phyloP scores from a whole-genome alignment of 768 basidiomycete species.

The Tulasnella calospora region DNA sequence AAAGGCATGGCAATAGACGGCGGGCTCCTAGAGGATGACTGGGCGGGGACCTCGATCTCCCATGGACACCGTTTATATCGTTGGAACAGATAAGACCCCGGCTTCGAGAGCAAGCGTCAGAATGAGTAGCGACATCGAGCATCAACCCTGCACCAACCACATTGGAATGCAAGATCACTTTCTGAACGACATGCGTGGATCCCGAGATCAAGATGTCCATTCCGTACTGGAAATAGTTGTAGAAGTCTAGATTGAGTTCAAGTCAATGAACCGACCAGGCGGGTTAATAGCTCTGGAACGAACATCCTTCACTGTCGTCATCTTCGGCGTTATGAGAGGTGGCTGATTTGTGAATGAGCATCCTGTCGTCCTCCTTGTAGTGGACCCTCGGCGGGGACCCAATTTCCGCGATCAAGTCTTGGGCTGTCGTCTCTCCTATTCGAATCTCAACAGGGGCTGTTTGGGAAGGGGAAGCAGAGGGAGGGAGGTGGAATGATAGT shows the following conservation, averaged over 20 bases:
- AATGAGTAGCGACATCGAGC: background rate
- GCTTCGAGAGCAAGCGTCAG: slow-evolving; percentile 42
- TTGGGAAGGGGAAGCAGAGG: slow-evolving; percentile 34
- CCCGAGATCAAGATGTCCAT: slow-evolving; percentile 80
- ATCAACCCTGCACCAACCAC: slow-evolving; percentile 49
- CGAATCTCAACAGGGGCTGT: slow-evolving; percentile 50
- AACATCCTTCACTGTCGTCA: slow-evolving; percentile 43
- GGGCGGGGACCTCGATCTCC: slow-evolving; percentile 48
- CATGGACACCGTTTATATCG: slow-evolving; percentile 88
- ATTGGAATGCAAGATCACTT: slow-evolving; percentile 85
- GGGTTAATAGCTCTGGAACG: slow-evolving; percentile 40
- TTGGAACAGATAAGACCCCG: slow-evolving; percentile 84
- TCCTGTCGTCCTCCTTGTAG: slow-evolving; percentile 85
- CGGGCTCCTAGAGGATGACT: background rate
- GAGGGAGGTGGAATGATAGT: slow-evolving; percentile 59
- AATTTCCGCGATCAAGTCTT: slow-evolving; percentile 73
- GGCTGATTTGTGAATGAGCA: slow-evolving; percentile 68
- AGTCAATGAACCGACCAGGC: slow-evolving; percentile 6
- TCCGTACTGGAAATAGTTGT: slow-evolving; percentile 90
- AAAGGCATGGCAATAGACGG: background rate
- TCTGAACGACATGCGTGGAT: slow-evolving; percentile 64
- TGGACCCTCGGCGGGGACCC: slow-evolving; percentile 72
- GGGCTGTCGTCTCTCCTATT: slow-evolving; percentile 71
- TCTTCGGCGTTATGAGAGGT: slow-evolving; percentile 35
- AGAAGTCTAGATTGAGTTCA: slow-evolving; percentile 58